Conservation (phyloP, 768 basidiomycete genomes). For the Lentinula boryana region DNA sequence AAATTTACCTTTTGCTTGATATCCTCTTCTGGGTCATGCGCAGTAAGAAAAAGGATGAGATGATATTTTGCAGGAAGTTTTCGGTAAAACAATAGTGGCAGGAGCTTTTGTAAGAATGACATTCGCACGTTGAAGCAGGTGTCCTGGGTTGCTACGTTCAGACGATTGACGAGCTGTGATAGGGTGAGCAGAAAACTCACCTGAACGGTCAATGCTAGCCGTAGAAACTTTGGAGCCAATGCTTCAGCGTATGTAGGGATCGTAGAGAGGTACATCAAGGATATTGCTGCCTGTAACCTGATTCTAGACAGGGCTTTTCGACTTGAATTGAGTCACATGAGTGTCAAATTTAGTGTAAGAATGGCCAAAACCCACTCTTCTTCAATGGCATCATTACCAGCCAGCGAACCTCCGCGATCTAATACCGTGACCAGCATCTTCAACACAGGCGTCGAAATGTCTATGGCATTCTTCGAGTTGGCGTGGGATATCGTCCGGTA, state of each 20-base stretch:
- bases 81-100: constrained; percentile 52
- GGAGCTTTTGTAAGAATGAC: constrained; percentile 69
- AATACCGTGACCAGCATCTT: constrained; percentile 73
- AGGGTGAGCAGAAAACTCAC: constrained; percentile 29
- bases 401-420: constrained; percentile 60
- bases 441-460: constrained; percentile 69
- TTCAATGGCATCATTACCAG: constrained; percentile 34
- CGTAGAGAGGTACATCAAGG: constrained; percentile 70
- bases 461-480: constrained; percentile 46
- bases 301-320: constrained; percentile 67
- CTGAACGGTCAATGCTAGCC: constrained; percentile 70
- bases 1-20: constrained; percentile 53
- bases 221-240: constrained; percentile 57
- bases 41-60: constrained; percentile 79
- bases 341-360: background rate
- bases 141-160: constrained; percentile 47
- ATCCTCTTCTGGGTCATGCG: constrained; percentile 88
- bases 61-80: constrained; percentile 73
- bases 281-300: constrained; percentile 77
- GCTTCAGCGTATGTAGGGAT: constrained; percentile 50
- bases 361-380: constrained; percentile 39
- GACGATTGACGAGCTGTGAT: background rate
- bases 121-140: constrained; percentile 83
- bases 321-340: constrained; percentile 27
- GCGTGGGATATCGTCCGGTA: constrained; percentile 75